Evolutionary conservation across 2,329 filamentous ascomycete species (phyloP).

Genomic region (Trichophyton mentagrophytes): DNA sequence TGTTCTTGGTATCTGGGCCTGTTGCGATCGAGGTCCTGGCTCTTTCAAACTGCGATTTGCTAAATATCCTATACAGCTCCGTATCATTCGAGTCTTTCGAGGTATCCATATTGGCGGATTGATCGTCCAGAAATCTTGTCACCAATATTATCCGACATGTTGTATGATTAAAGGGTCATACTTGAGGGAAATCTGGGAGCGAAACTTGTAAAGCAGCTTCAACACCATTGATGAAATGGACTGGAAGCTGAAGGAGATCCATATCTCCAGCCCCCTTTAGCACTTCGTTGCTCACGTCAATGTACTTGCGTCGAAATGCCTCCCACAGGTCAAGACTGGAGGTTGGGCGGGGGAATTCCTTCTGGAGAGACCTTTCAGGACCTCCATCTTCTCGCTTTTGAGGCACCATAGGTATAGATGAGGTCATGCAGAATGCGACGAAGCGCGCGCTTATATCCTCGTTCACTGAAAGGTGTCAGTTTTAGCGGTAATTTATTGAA

Average conservation of each 20-base stretch:
- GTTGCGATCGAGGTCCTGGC: neutral
- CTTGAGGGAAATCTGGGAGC: neutral
- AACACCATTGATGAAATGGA: slow-evolving; percentile 6
- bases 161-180: neutral
- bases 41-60: neutral
- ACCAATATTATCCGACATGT: neutral
- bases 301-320: slow-evolving; percentile 19
- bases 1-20: neutral
- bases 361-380: slow-evolving; percentile 18
- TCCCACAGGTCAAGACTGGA: slow-evolving; percentile 16
- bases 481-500: too few species aligned
- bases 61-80: neutral
- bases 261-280: neutral
- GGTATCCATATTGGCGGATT: neutral
- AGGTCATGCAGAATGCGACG: too few species aligned
- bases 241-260: neutral
- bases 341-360: slow-evolving; percentile 31
- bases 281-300: slow-evolving; percentile 12
- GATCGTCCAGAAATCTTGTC: neutral
- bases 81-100: neutral
- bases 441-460: too few species aligned
- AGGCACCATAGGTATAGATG: too few species aligned
- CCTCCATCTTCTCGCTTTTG: slow-evolving; percentile 23
- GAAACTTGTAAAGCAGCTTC: too few species aligned
- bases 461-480: too few species aligned